Evolutionary conservation across 208 protist species (phyloP).

Genomic region (Endotrypanum monterogeii): DNA sequence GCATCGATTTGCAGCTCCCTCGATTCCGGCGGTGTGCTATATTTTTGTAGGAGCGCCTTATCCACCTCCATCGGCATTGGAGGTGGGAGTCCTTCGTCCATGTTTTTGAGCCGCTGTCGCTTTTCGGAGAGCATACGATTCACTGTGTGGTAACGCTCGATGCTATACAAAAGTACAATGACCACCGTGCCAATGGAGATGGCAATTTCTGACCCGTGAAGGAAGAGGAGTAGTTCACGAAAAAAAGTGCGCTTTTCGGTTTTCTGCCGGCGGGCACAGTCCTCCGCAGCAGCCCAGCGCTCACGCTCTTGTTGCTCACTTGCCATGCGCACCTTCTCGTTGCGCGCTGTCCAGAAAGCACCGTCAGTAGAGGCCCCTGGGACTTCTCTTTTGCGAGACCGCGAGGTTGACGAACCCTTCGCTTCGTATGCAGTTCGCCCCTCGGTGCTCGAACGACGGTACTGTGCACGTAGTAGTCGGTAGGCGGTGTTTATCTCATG

Average conservation of each 20-base stretch:
- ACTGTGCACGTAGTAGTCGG: conserved; percentile 45
- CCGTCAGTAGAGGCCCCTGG: conserved; percentile 18
- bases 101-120: conserved; percentile 43
- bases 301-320: conserved; percentile 35
- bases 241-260: conserved; percentile 24
- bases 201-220: conserved; percentile 55
- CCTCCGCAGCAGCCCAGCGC: conserved; percentile 27
- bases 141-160: conserved; percentile 61
- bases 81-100: conserved; percentile 73
- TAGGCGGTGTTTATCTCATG: conserved; percentile 80
- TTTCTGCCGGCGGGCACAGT: conserved; percentile 21
- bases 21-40: conserved; percentile 39
- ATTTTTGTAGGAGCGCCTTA: conserved; percentile 37
- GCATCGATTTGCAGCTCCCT: conserved; percentile 46
- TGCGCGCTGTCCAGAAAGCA: conserved; percentile 60
- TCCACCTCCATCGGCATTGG: conserved; percentile 68
- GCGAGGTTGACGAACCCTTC: neutral
- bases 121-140: conserved; percentile 53
- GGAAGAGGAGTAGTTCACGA: conserved; percentile 25
- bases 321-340: conserved; percentile 35
- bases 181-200: conserved; percentile 50
- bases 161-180: conserved; percentile 42
- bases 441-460: conserved; percentile 16
- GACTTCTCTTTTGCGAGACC: conserved; percentile 10
- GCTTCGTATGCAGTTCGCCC: conserved; percentile 8